Evolutionary conservation across 179 eudicot genomes (phyloP).

Genomic region (Camellia oleifera): DNA sequence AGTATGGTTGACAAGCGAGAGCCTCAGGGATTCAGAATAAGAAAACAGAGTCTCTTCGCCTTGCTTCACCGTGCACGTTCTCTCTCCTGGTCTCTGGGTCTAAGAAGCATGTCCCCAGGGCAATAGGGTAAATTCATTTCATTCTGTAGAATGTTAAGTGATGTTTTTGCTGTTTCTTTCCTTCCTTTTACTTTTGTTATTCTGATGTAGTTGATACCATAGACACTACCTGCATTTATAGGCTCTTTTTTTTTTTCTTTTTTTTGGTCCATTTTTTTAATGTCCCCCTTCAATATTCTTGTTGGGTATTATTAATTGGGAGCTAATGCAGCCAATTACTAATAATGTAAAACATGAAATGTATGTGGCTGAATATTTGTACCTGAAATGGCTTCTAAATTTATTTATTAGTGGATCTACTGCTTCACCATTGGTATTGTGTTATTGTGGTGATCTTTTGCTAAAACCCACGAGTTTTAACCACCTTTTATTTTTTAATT

Average conservation of each 20-base stretch:
- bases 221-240: slow-evolving; percentile 15
- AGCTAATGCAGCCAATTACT: slow-evolving; percentile 15
- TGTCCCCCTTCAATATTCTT: background rate
- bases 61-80: background rate
- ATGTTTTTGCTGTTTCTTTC: background rate
- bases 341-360: slow-evolving; percentile 11
- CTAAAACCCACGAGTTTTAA: background rate
- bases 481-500: too few species aligned
- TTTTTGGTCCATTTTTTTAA: too few species aligned
- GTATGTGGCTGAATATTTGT: slow-evolving; percentile 7
- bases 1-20: slow-evolving; percentile 72
- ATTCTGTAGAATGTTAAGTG: slow-evolving; percentile 17
- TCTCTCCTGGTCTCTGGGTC: slow-evolving; percentile 14
- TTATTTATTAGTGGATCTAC: background rate
- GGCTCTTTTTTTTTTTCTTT: slow-evolving; percentile 11
- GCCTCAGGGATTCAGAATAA: slow-evolving; percentile 62
- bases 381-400: slow-evolving; percentile 9
- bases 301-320: background rate
- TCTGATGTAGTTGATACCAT: slow-evolving; percentile 17
- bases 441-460: background rate
- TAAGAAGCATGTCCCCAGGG: slow-evolving; percentile 2
- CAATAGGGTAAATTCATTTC: slow-evolving; percentile 19
- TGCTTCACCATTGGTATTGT: background rate
- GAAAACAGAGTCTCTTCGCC: background rate
- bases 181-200: background rate